Conservation (phyloP, 1,284 basidiomycete species). For the Apiotrichum veenhuisii region DNA sequence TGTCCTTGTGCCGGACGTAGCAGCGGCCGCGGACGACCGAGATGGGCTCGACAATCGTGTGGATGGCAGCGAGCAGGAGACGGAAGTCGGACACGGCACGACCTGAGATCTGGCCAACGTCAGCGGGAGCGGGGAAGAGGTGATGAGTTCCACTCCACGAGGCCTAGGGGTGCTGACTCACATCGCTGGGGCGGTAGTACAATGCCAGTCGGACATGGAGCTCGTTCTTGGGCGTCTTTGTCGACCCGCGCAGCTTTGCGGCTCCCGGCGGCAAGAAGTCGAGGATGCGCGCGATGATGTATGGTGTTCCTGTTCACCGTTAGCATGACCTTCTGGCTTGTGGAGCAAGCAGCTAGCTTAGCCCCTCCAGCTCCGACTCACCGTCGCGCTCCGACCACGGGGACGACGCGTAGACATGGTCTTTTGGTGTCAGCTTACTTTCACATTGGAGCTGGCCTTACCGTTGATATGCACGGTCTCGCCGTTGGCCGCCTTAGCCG, state of each 20-base stretch:
- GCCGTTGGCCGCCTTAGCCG: slow-evolving; percentile 45
- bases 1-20: slow-evolving; percentile 88
- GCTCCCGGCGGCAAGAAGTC: slow-evolving; percentile 73
- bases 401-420: slow-evolving; percentile 92
- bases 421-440: slow-evolving; percentile 49
- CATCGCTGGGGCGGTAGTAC: slow-evolving; percentile 74
- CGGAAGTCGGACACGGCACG: slow-evolving; percentile 69
- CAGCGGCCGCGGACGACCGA: slow-evolving; percentile 86
- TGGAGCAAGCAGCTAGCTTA: too few relatives aligned
- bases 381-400: slow-evolving; percentile 86
- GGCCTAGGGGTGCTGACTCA: slow-evolving; percentile 18
- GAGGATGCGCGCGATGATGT: slow-evolving; percentile 92
- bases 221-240: slow-evolving; percentile 24
- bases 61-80: slow-evolving; percentile 87
- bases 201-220: slow-evolving; percentile 73
- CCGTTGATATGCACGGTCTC: slow-evolving; percentile 44
- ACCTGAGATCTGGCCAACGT: slow-evolving; percentile 40
- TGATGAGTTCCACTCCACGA: background rate
- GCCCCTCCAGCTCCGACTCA: slow-evolving; percentile 1
- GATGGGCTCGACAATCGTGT: slow-evolving; percentile 89
- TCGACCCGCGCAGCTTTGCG: slow-evolving; percentile 37
- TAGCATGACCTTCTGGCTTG: background rate
- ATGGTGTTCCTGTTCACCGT: slow-evolving; percentile 60
- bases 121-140: background rate
- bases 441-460: slow-evolving; percentile 16